Conservation (phyloP, 2,329 filamentous ascomycete genomes). For the Cordyceps farinosa region DNA sequence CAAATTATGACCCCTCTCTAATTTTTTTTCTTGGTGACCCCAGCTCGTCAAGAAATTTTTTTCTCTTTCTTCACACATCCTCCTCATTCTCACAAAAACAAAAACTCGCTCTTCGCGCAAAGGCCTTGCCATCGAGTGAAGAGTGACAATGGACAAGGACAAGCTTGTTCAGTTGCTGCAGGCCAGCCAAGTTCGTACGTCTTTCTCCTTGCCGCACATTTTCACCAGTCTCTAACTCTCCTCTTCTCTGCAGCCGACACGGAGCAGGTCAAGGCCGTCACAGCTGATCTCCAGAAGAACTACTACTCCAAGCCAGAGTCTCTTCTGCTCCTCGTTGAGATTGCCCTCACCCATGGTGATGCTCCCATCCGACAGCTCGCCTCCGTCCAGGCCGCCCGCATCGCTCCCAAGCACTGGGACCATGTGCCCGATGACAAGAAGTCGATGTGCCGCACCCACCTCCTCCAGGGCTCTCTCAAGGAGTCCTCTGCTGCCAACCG, state of each 20-base stretch:
- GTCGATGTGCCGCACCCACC: conserved; percentile 71
- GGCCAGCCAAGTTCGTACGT: conserved; percentile 82
- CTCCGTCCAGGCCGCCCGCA: conserved; percentile 80
- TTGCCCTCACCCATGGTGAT: conserved; percentile 74
- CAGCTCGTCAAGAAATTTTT: conserved; percentile 13
- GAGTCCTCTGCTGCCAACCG: conserved; percentile 74
- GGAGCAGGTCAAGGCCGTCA: conserved; percentile 83
- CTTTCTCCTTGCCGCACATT: conserved; percentile 6
- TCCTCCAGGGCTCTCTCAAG: conserved; percentile 78
- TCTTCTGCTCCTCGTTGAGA: conserved; percentile 80
- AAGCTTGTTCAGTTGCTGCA: conserved; percentile 83
- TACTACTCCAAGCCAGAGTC: conserved; percentile 86
- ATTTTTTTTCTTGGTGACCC: conserved; percentile 18
- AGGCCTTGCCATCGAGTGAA: conserved; percentile 14
- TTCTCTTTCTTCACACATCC: conserved; percentile 8
- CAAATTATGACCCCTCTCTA: conserved; percentile 16
- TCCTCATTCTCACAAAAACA: conserved; percentile 13
- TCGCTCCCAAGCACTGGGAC: conserved; percentile 83
- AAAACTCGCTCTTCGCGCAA: conserved; percentile 5
- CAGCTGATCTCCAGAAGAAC: conserved; percentile 83
- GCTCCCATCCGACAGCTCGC: conserved; percentile 79
- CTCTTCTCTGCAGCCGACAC: conserved; percentile 66
- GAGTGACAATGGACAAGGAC: conserved; percentile 49
- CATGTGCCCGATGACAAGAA: conserved; percentile 72
- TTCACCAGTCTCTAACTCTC: conserved; percentile 30